These are phyloP conservation scores for Terfezia boudieri DNA, from an alignment of 495 filamentous ascomycete genomes.

Conservation along the genomic window DNA sequence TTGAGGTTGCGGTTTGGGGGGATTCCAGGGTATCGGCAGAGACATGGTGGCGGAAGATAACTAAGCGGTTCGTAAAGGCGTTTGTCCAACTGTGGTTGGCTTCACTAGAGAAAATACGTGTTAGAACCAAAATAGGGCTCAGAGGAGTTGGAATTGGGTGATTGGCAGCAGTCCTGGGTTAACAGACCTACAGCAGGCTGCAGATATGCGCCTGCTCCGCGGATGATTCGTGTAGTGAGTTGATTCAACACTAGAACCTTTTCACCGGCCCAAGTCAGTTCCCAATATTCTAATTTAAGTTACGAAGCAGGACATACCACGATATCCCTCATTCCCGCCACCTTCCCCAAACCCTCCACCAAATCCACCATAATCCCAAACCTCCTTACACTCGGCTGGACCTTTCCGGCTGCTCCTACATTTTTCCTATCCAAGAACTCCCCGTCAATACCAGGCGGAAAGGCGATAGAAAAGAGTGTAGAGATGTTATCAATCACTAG, in stretches of 20 bases:
- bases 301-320: background rate
- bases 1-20: background rate
- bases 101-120: background rate
- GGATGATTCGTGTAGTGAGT: slow-evolving; percentile 13
- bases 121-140: background rate
- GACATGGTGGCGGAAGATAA: background rate
- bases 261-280: no score
- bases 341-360: slow-evolving; percentile 32
- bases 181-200: slow-evolving; percentile 6
- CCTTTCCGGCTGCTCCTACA: slow-evolving; percentile 6
- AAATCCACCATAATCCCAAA: slow-evolving; percentile 18
- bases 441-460: slow-evolving; percentile 25
- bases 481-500: slow-evolving; percentile 62
- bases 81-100: background rate
- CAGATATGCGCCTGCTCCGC: slow-evolving; percentile 7
- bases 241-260: slow-evolving; percentile 8
- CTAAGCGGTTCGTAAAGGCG: background rate
- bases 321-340: slow-evolving; percentile 39
- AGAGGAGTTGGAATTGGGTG: background rate
- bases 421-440: slow-evolving; percentile 16
- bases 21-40: background rate
- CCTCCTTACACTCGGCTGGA: slow-evolving; percentile 11
- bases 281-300: no score
- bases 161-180: background rate
- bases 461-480: slow-evolving; percentile 48